These are phyloP conservation scores for Leptographium lundbergii DNA, from an alignment of 2,329 filamentous ascomycete species.

Conservation along the genomic window DNA sequence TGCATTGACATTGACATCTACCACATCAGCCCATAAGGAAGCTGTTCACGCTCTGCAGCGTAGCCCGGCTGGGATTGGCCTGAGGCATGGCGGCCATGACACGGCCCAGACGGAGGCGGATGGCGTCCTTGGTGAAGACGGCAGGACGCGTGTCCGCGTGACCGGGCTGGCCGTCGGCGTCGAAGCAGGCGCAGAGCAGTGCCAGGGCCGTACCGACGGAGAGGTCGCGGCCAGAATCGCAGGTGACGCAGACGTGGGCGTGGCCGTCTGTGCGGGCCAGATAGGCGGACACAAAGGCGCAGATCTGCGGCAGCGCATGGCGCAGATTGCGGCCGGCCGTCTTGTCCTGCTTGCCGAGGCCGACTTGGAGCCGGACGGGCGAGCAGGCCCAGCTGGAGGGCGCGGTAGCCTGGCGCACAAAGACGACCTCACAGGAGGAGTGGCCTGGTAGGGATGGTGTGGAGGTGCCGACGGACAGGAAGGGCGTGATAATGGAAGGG, in stretches of 20 bases:
- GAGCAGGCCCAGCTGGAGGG: slow-evolving; percentile 28
- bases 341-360: slow-evolving; percentile 56
- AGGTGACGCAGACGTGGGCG: slow-evolving; percentile 46
- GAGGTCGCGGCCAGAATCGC: slow-evolving; percentile 67
- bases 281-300: slow-evolving; percentile 36
- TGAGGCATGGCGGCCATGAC: slow-evolving; percentile 69
- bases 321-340: slow-evolving; percentile 74
- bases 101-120: slow-evolving; percentile 67
- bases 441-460: neutral
- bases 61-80: slow-evolving; percentile 72
- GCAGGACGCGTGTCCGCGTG: neutral
- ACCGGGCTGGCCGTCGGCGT: slow-evolving; percentile 28
- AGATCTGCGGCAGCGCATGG: slow-evolving; percentile 50
- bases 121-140: slow-evolving; percentile 56
- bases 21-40: slow-evolving; percentile 57
- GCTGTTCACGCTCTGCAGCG: slow-evolving; percentile 82
- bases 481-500: too few species aligned
- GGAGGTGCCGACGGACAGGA: neutral
- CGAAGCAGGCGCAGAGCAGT: slow-evolving; percentile 60
- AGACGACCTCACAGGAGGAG: slow-evolving; percentile 21
- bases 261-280: slow-evolving; percentile 13
- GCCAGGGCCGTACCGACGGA: slow-evolving; percentile 68
- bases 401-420: slow-evolving; percentile 30
- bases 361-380: slow-evolving; percentile 37
- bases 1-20: neutral